These are phyloP conservation scores for Pelargonium nanum DNA, from an alignment of 345 rosid genomes.

Conservation along the genomic window DNA sequence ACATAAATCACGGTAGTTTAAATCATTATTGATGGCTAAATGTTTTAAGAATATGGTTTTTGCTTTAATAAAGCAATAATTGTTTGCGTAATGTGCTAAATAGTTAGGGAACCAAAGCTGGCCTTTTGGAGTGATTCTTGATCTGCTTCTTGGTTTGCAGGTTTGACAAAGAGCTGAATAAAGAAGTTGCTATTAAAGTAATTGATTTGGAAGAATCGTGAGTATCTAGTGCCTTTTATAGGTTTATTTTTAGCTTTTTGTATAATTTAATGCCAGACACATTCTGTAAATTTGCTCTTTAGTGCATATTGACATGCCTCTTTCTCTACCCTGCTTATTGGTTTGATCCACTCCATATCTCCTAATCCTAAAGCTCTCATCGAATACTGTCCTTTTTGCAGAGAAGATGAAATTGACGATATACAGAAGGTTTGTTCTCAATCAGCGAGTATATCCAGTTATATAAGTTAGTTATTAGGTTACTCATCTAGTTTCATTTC, in stretches of 20 bases:
- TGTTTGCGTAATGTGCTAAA: neutral
- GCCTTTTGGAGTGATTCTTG: conserved; percentile 6
- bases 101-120: neutral
- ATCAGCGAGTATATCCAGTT: neutral
- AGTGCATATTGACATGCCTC: no score
- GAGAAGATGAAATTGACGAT: conserved; percentile 99
- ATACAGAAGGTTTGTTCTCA: conserved; percentile 74
- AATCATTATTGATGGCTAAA: neutral
- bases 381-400: conserved; percentile 21
- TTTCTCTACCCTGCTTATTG: conserved; percentile 5
- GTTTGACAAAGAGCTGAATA: conserved; percentile 88
- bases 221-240: conserved; percentile 21
- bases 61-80: neutral
- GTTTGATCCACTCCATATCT: neutral
- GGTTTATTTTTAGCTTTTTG: neutral
- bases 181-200: conserved; percentile 97
- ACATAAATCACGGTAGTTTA: no score
- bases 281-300: no score
- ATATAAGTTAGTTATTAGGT: neutral
- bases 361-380: conserved; percentile 12
- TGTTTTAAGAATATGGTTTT: neutral
- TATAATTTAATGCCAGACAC: no score
- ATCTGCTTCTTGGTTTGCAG: conserved; percentile 38
- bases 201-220: conserved; percentile 99
- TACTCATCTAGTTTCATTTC: conserved; percentile 18